Base-by-base conservation (phyloP, 768 basidiomycete species). In the Leccinum broughii region DNA sequence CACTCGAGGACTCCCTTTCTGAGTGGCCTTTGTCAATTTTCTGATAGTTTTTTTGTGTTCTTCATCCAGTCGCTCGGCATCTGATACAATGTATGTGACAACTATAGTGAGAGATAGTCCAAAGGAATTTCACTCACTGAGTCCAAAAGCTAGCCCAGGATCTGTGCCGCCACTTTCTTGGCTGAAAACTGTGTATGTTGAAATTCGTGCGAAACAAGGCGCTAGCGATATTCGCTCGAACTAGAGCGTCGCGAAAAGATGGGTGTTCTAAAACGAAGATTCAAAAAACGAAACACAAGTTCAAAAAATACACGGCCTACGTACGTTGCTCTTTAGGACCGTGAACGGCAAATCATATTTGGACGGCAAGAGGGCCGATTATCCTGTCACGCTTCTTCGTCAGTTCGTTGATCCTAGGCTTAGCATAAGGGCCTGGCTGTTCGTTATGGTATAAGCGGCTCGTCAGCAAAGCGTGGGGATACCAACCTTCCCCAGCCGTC, bases 331-430 rank as follows among this genome's bases (percentile, higher is more conserved):
- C 60, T 9, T 15, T 13, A 3, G 22, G 28, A 24, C 65, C 37
- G 1, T 60, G 60, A 8, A 71, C 30, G 8, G 39, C 54, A 35
- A 71, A 62, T 2, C 56, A 50, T 56, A 69, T 60, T 32, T 69
- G 67, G 1, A 67, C 65, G 9, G 70, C 67, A 3, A 70, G 60
- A 15, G 56, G 60, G 34, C 69, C 67, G 20, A 71, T 37, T 2
- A 60, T 46, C 28, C 51, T 17, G 2, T 58, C 55, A 2, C 57
- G 2, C 14, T 51, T 62, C 37, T 14, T 30, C 3, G 66, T 64
- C 14, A 70, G 35, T 39, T 62, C 20, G 26, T 46, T 56, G 22
- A 70, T 37, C 37, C 65, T 63, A 6, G 59, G 53, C 22, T 54
- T 65, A 30, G 30, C 30, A 30, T 30, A 30, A 30, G 2, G 30